Base-by-base conservation (phyloP, 495 filamentous ascomycete species). In the Extremus antarcticus region DNA sequence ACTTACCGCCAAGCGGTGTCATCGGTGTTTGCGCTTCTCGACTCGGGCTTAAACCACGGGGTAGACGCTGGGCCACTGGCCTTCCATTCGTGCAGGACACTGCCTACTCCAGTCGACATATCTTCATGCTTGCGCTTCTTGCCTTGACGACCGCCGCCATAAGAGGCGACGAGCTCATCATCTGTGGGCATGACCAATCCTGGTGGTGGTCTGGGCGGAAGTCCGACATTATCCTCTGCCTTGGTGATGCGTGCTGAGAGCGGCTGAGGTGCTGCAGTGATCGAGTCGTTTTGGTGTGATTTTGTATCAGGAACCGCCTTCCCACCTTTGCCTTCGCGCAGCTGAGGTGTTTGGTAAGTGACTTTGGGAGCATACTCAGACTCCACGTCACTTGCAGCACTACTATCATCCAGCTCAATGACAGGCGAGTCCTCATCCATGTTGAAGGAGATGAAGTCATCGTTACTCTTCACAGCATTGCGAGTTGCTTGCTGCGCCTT, bases 361-460 rank as follows among this genome's bases (percentile, higher is more conserved):
- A n/a, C n/a, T n/a, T n/a, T n/a, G n/a, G n/a, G n/a, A n/a, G n/a
- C n/a, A n/a, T n/a, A n/a, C n/a, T n/a, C n/a, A n/a, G 43, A 19
- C 11, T 16, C 13, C 8, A 59, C 54, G 15, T 65, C 62, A 21
- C 57, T 54, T 22, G 17, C 13, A 21, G 25, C 43, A 1, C 68
- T 68, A 22, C 24, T 43, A 23, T 24, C 29, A 21, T 17, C 23
- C 8, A 23, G 20, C 3, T 22, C 29, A 23, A 23, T 38, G 8
- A 58, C 56, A 4, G 39, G 21, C 16, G 16, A 15, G 22, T 81
- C 79, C 52, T 80, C 77, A 20, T 77, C 78, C 22, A 83, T 72
- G 58, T 82, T 82, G 43, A 87, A 83, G 0, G 89, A 88, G 51
- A 95, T 94, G 64, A 92, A 94, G 59, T 95, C 90, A 48, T 82